phyloP scores from a whole-genome alignment of 176 grass and related monocot species.

The Musa beccarii region DNA sequence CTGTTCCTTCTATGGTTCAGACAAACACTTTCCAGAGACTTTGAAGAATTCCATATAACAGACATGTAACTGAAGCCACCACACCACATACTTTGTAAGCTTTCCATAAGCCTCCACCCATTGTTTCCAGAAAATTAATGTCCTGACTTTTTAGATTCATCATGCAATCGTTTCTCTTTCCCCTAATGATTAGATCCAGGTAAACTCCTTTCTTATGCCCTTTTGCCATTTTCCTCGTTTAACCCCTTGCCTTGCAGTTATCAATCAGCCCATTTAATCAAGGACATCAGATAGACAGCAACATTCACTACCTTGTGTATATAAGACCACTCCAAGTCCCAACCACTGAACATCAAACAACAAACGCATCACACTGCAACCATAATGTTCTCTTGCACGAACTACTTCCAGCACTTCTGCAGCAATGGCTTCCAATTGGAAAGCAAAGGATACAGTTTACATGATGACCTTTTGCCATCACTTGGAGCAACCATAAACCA shows the following conservation, averaged over 20 bases:
- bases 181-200: neutral
- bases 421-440: slow-evolving; percentile 16
- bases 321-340: neutral
- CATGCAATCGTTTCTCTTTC: neutral
- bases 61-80: too few species aligned
- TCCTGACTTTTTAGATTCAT: too few species aligned
- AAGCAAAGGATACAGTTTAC: neutral
- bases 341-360: neutral
- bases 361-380: neutral
- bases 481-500: slow-evolving; percentile 27
- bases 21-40: too few species aligned
- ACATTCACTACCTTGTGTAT: neutral
- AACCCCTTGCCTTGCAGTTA: neutral
- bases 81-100: too few species aligned
- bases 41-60: too few species aligned
- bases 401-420: slow-evolving; percentile 16
- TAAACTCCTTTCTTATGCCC: neutral
- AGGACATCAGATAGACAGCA: neutral
- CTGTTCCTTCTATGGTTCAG: too few species aligned
- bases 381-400: slow-evolving; percentile 25
- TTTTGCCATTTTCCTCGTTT: neutral
- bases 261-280: neutral
- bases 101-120: too few species aligned
- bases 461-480: slow-evolving; percentile 43
- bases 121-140: too few species aligned